Conservation (phyloP, 495 filamentous ascomycete genomes). For the Tuber magnatum region DNA sequence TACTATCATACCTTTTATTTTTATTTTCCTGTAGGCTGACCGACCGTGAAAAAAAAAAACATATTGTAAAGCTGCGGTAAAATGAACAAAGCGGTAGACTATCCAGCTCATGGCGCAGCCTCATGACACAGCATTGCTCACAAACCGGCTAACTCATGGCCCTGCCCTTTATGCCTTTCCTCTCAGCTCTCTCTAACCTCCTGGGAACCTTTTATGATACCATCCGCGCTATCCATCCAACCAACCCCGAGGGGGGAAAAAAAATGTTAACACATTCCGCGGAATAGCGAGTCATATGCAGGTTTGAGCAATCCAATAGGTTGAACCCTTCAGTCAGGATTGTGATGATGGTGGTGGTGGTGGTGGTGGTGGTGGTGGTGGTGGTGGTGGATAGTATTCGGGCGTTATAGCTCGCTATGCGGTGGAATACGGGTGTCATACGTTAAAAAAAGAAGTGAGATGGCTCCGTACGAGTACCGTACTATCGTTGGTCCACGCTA, state of each 20-base stretch:
- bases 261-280: neutral
- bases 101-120: neutral
- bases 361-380: neutral
- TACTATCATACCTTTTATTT: too few relatives aligned
- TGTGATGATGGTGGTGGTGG: neutral
- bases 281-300: neutral
- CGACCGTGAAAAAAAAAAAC: neutral
- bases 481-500: neutral
- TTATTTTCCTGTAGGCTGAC: neutral
- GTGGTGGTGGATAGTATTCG: neutral
- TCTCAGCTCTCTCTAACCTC: neutral
- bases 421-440: too few relatives aligned
- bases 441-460: neutral
- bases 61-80: neutral
- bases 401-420: neutral
- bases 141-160: neutral
- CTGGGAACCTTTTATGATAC: neutral
- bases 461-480: neutral
- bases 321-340: neutral
- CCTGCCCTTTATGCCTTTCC: neutral
- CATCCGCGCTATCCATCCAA: neutral
- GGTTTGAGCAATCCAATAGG: neutral
- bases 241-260: neutral
- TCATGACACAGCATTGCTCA: neutral
- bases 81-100: neutral